Evolutionary conservation across 306 rosid genomes (phyloP), one percentile per base, ranked within the genome.

Genomic region (Rosa multiflora): DNA sequence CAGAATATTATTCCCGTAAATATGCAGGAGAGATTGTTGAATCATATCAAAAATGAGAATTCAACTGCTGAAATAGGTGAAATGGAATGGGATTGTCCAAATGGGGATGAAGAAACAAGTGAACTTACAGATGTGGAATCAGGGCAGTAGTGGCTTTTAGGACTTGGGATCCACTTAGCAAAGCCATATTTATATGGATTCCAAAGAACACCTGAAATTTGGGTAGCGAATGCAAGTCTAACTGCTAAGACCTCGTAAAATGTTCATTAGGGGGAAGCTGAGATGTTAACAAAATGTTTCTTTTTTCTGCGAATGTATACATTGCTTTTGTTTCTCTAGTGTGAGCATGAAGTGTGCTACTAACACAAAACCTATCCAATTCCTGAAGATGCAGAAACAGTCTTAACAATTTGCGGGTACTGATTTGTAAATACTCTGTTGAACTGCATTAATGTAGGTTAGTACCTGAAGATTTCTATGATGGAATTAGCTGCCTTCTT

Each of bases 21-120:
- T 63, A 0, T 63, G 23, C 77, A 35, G 62, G 77, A 79, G 2
- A 56, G 55, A 46, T 4, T 79, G 78, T 52, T 79, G 81, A 72
- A 35, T 61, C 71, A 37, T 67, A 62, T 83, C 5, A 43, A 49
- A 49, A 82, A 75, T 15, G 64, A 75, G 21, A 53, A 78, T 32
- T 75, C 70, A 43, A 72, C 42, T 26, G 14, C 72, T 26, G 12
- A 18, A 59, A 67, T 44, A 15, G 8, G 49, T 79, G 74, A 42
- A 26, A 51, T 83, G 63, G 46, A 40, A 74, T 46, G 61, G 18
- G 62, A 49, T 39, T 47, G 11, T 55, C 5, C 10, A 1, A 63
- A 9, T 17, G 74, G 44, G 29, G 66, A 68, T 37, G 58, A 14
- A 59, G 82, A 74, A 73, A 46, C 72, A 48, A 39, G 18, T 70